Percentiles rank a stretch among this genome's conserved stretches.
Conservation (phyloP, 2,329 filamentous ascomycete genomes). For the Colletotrichum filicis region DNA sequence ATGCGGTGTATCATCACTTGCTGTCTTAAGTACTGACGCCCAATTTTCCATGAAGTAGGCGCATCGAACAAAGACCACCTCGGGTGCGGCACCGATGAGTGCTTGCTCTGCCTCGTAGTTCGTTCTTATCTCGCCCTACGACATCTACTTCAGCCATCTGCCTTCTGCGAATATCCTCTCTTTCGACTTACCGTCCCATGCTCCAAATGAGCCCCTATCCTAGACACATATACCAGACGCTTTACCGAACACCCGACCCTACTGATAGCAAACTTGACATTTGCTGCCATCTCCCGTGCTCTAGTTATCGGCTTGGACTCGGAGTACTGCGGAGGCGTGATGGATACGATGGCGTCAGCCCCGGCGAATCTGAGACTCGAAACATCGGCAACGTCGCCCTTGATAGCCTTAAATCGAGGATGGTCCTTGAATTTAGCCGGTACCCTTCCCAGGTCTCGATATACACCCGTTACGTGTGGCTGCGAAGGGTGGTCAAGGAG, state of each 20-base stretch:
- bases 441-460: slow-evolving; percentile 43
- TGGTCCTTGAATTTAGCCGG: slow-evolving; percentile 43
- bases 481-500: slow-evolving; percentile 39
- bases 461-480: slow-evolving; percentile 42
- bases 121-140: slow-evolving; percentile 41
- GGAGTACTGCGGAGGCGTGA: slow-evolving; percentile 47
- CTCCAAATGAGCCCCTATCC: slow-evolving; percentile 44
- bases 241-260: slow-evolving; percentile 35
- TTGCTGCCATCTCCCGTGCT: slow-evolving; percentile 48
- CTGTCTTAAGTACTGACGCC: slow-evolving; percentile 27
- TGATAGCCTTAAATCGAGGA: slow-evolving; percentile 42
- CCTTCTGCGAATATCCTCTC: background rate
- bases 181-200: slow-evolving; percentile 41
- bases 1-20: slow-evolving; percentile 37
- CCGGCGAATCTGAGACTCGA: slow-evolving; percentile 41
- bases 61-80: slow-evolving; percentile 39
- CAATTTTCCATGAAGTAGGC: slow-evolving; percentile 38
- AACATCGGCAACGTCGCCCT: slow-evolving; percentile 44
- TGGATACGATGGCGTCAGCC: slow-evolving; percentile 46
- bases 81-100: slow-evolving; percentile 36
- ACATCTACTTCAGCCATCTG: background rate
- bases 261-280: slow-evolving; percentile 45
- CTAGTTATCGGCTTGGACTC: slow-evolving; percentile 39
- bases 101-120: slow-evolving; percentile 40
- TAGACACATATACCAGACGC: slow-evolving; percentile 33